Percentiles rank a stretch among this genome's conserved stretches.
phyloP scores from a whole-genome alignment of 108 stramenopile genomes.

The Craspedostauros australis region DNA sequence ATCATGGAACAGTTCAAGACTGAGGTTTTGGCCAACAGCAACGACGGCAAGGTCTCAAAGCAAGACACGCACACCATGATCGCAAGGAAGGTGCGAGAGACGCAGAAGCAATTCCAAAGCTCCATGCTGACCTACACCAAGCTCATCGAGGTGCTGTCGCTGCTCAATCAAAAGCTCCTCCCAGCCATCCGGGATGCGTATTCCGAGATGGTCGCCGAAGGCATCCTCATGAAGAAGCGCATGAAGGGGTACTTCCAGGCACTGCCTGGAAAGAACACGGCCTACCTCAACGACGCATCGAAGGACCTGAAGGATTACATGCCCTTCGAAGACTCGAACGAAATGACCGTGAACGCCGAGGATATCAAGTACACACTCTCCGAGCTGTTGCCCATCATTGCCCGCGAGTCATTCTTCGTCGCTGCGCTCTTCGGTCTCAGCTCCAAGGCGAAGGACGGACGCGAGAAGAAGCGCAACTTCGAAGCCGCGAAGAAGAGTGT shows the following conservation, averaged over 20 bases:
- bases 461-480: constrained; percentile 87
- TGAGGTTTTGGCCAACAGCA: constrained; percentile 46
- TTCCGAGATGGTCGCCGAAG: constrained; percentile 78
- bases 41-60: constrained; percentile 66
- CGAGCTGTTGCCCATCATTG: constrained; percentile 78
- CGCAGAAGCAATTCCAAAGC: constrained; percentile 80
- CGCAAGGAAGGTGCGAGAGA: constrained; percentile 82
- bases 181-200: constrained; percentile 81
- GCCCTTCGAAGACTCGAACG: constrained; percentile 31
- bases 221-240: constrained; percentile 82
- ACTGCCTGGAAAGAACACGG: constrained; percentile 68
- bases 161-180: constrained; percentile 74
- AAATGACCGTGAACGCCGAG: constrained; percentile 66
- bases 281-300: constrained; percentile 47
- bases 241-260: constrained; percentile 86
- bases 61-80: constrained; percentile 72
- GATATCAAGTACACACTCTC: constrained; percentile 65
- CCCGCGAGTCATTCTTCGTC: constrained; percentile 84
- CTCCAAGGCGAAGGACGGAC: constrained; percentile 70
- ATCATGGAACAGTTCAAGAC: constrained; percentile 82
- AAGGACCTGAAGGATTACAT: constrained; percentile 73
- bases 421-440: constrained; percentile 81
- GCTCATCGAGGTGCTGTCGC: constrained; percentile 74
- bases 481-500: constrained; percentile 77
- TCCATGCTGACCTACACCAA: constrained; percentile 81